Evolutionary conservation across 1,284 basidiomycete species (phyloP), one percentile per base, ranked within the genome.

Genomic region (Ustanciosporium gigantosporum): DNA sequence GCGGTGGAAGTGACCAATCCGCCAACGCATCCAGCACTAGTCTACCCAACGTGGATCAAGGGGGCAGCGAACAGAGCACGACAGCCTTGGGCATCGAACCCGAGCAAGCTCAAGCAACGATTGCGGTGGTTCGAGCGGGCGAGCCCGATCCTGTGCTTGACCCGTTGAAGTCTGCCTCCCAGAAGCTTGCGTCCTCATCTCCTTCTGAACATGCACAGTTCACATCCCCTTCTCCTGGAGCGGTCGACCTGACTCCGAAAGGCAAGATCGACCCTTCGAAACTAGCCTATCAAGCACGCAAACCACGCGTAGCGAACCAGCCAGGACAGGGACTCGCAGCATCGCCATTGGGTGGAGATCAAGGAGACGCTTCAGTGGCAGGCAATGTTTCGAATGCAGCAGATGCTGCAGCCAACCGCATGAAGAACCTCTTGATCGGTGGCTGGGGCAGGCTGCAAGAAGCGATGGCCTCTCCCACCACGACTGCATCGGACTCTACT

Each of bases 361-460:
- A n/a, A n/a, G n/a, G 8, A 14, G 32, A 34, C 20, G 16, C 16
- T 17, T 17, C 32, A 4, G 49, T 46, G 47, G 44, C 46, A 6
- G 50, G 32, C 44, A 56, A 62, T 24, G 38, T 49, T 2, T 48
- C 47, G 7, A 51, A 19, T 23, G 60, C 50, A 2, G 55, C 61
- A 3, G 56, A 51, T 27, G 55, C 41, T 14, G 62, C 58, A 13
- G 53, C 64, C 24, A 57, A 61, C 21, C 29, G 45, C 8, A 60
- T 68, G 60, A 68, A 68, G 56, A 65, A 59, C 15, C 43, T 68
- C 4, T 49, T 68, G 35, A 56, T 68, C 24, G 66, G 66, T 15
- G 66, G 66, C 6, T 68, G 66, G 66, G 66, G 59, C 6, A 48
- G 55, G n/a, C 29, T 68, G 37, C 59, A 64, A 36, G 65, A 67